Conservation (phyloP, 1,139 yeast species). For the Pichia sp. region DNA sequence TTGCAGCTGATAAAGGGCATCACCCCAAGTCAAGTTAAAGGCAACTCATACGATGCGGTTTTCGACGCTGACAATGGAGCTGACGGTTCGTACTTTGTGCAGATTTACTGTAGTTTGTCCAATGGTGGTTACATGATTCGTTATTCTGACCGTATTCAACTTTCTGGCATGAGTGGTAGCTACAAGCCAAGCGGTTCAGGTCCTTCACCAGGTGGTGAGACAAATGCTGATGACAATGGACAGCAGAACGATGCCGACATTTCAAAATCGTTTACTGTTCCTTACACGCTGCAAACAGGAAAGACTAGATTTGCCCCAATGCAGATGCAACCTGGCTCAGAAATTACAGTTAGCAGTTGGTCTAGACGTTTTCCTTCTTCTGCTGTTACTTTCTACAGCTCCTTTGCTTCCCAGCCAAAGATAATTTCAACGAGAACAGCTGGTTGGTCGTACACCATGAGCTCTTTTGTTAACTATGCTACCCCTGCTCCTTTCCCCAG, state of each 20-base stretch:
- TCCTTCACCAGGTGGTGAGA: slow-evolving; percentile 43
- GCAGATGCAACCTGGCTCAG: slow-evolving; percentile 79
- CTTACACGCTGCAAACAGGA: slow-evolving; percentile 77
- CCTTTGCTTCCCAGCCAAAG: slow-evolving; percentile 41
- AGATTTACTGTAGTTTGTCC: slow-evolving; percentile 47
- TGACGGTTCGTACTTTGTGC: slow-evolving; percentile 67
- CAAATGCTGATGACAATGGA: slow-evolving; percentile 29
- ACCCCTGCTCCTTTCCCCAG: slow-evolving; percentile 64
- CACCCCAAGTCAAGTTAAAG: slow-evolving; percentile 19
- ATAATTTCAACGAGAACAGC: slow-evolving; percentile 67
- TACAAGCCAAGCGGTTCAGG: slow-evolving; percentile 37
- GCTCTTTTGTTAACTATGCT: slow-evolving; percentile 65
- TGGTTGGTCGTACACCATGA: slow-evolving; percentile 72
- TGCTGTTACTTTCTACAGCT: slow-evolving; percentile 54
- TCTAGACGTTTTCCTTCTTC: slow-evolving; percentile 60
- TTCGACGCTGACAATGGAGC: slow-evolving; percentile 45
- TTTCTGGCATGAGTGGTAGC: slow-evolving; percentile 70
- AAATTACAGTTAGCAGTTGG: slow-evolving; percentile 65
- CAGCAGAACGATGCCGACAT: slow-evolving; percentile 17
- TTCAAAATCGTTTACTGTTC: slow-evolving; percentile 43
- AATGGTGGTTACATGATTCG: slow-evolving; percentile 62
- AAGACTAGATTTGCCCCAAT: slow-evolving; percentile 77
- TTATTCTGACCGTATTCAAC: slow-evolving; percentile 62
- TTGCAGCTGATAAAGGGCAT: slow-evolving; percentile 11
- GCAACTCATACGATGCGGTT: slow-evolving; percentile 38